Evolutionary conservation across 225 moss, liverwort and hornwort genomes (phyloP), one percentile per base, ranked within the genome.

Genomic region (Sphagnum contortum): DNA sequence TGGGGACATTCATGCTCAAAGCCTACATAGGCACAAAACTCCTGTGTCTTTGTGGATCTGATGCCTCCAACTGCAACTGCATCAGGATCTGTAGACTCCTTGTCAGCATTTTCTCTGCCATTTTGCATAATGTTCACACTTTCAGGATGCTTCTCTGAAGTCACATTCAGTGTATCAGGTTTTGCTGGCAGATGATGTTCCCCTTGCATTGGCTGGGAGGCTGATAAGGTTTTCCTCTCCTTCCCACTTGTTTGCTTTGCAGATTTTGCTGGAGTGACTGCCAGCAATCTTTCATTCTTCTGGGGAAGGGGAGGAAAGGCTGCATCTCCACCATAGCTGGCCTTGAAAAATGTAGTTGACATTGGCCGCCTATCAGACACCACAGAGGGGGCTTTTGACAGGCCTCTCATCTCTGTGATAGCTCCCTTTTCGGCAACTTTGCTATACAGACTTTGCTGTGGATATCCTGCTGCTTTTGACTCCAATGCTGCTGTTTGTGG

Each of bases 1-100:
- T 82, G 85, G 44, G 98, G 98, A 64, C 98, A 98, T 77, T 98
- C 98, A 79, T 93, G 83, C 69, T 98, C 98, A 80, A 98, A 98
- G 14, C 98, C 98, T 59, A 93, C 76, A 70, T 86, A 88, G 6
- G 85, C 72, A 73, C 79, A 80, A 64, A 81, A 74, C 66, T 76
- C 75, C 48, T 87, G 70, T 12, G 74, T 75, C 46, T 74, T 69
- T 12, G 83, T 65, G 45, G 53, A 48, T 55, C 61, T 69, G 53
- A 11, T 67, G 65, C 49, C 49, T 57, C 69, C 71, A 70, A 60
- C 68, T 71, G 51, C 55, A 64, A 57, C 56, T 66, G 72, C 10
- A 60, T 77, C 72, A 48, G 47, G 52, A 50, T 61, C 44, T 9
- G 7, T 4, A 48, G 57, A 14, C 44, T 76, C 74, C 57, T 65